phyloP scores from a whole-genome alignment of 2,329 filamentous ascomycete species.

The Penicillium frequentans region DNA sequence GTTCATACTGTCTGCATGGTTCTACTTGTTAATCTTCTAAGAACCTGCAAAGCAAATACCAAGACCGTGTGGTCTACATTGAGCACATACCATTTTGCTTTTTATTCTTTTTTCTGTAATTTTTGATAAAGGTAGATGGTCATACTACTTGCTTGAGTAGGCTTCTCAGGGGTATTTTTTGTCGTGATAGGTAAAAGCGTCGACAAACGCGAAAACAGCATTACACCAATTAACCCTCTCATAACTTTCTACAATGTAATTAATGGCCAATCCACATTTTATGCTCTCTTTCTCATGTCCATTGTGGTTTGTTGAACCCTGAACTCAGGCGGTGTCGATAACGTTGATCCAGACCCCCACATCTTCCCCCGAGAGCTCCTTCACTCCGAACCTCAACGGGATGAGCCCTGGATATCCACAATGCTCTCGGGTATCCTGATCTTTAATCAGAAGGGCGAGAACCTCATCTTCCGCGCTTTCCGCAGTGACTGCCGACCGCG shows the following conservation, averaged over 20 bases:
- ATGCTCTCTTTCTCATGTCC: neutral
- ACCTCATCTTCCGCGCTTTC: constrained; percentile 98
- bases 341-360: constrained; percentile 5
- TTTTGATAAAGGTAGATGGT: no score
- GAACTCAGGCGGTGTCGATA: constrained; percentile 13
- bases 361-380: constrained; percentile 3
- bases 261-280: neutral
- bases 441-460: constrained; percentile 99
- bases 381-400: constrained; percentile 8
- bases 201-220: neutral
- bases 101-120: neutral
- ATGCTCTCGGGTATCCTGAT: constrained; percentile 98
- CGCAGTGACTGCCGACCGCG: constrained; percentile 97
- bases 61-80: constrained; percentile 1
- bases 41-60: constrained; percentile 3
- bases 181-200: neutral
- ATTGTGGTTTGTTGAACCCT: neutral
- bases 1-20: constrained; percentile 7
- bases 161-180: neutral
- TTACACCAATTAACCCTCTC: neutral
- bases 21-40: neutral
- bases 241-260: neutral
- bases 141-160: neutral
- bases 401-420: constrained; percentile 36
- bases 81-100: neutral